Conservation (phyloP, 495 filamentous ascomycete genomes). For the Hypoxylon subgilvum region DNA sequence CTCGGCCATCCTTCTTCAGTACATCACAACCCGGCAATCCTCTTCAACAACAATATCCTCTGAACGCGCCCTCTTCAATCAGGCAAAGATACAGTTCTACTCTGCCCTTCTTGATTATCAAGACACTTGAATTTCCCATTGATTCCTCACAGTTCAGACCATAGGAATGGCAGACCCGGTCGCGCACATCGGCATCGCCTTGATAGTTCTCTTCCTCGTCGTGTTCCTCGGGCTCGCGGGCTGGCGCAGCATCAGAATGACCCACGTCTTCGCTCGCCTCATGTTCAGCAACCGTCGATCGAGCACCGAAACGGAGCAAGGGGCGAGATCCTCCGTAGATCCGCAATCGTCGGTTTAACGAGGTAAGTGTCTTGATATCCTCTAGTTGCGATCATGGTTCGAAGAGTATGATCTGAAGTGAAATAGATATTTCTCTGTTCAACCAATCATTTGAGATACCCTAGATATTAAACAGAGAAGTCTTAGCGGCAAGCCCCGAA, state of each 20-base stretch:
- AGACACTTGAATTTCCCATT: not conserved
- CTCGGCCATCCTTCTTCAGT: too few species aligned
- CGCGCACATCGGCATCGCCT: constrained; percentile 12
- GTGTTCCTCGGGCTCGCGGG: not conserved
- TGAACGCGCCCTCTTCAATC: too few species aligned
- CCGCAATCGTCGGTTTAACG: not conserved
- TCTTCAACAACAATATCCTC: too few species aligned
- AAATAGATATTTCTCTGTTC: too few species aligned
- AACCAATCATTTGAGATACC: constrained; percentile 19
- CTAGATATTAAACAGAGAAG: constrained; percentile 5
- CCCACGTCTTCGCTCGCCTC: constrained; percentile 9
- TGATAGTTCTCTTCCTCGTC: constrained; percentile 20
- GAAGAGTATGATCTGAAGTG: too few species aligned
- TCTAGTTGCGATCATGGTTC: too few species aligned
- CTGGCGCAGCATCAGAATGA: constrained; percentile 13
- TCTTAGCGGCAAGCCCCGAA: constrained; percentile 14
- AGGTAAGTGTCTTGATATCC: too few species aligned
- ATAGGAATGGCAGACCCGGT: not conserved
- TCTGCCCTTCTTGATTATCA: not conserved
- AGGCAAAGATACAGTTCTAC: not conserved
- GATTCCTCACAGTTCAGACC: not conserved
- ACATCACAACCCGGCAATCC: too few species aligned
- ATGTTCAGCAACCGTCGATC: constrained; percentile 30
- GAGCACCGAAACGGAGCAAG: not conserved
- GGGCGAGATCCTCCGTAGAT: not conserved